phyloP scores from a whole-genome alignment of 257 asterid genomes.

The Schizonepeta tenuifolia region DNA sequence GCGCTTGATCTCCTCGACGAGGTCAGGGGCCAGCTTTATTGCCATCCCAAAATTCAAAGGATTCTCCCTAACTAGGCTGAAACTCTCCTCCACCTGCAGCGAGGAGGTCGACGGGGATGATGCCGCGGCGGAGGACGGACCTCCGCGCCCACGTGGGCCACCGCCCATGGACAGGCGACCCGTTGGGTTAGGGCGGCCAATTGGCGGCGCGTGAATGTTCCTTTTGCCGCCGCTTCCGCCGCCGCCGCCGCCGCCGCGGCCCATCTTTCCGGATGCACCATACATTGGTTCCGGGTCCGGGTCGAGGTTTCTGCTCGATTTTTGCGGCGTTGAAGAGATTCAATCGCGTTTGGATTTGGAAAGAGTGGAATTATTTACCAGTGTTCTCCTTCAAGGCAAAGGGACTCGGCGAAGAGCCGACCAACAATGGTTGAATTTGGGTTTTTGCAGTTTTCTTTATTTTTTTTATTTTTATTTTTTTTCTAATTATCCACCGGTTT shows the following conservation, averaged over 20 bases:
- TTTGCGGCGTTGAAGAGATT: conserved; percentile 22
- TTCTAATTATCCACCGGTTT: conserved; percentile 24
- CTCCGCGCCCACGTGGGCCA: conserved; percentile 58
- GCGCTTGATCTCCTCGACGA: conserved; percentile 98
- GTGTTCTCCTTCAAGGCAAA: conserved; percentile 31
- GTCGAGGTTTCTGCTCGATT: conserved; percentile 17
- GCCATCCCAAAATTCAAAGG: conserved; percentile 90
- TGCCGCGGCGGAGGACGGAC: conserved; percentile 37
- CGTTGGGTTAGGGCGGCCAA: conserved; percentile 57
- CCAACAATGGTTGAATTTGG: conserved; percentile 41
- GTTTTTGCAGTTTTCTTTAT: conserved; percentile 23
- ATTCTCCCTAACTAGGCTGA: conserved; percentile 76
- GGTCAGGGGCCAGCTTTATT: conserved; percentile 81
- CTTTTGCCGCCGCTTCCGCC: conserved; percentile 68
- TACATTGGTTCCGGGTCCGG: conserved; percentile 54
- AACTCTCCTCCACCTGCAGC: conserved; percentile 67
- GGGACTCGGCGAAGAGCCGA: conserved; percentile 40
- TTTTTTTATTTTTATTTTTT: conserved; percentile 23
- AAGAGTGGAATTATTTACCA: conserved; percentile 26
- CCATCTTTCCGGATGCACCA: conserved; percentile 73
- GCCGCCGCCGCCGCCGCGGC: conserved; percentile 76
- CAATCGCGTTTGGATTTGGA: conserved; percentile 23
- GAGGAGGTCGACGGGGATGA: conserved; percentile 50
- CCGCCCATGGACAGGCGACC: conserved; percentile 64
- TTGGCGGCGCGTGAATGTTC: conserved; percentile 62